Evolutionary conservation across 2,329 filamentous ascomycete species (phyloP).

Genomic region (Talaromyces pinophilus): DNA sequence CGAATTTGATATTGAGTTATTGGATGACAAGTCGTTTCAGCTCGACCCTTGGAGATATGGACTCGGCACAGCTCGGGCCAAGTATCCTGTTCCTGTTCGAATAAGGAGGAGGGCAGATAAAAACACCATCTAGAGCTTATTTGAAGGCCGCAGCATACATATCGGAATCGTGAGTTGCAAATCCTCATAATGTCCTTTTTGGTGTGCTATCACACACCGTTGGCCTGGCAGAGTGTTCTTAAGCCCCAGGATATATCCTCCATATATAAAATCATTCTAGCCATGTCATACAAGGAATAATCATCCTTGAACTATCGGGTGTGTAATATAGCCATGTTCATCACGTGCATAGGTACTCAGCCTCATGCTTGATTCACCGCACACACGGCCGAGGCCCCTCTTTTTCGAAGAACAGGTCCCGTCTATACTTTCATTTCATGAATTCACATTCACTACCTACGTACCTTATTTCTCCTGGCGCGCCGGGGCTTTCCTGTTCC

Average conservation of each 20-base stretch:
- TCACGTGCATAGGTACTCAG: neutral
- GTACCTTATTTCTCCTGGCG: no score
- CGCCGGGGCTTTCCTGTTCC: no score
- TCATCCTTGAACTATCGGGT: neutral
- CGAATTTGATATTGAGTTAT: neutral
- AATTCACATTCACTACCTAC: neutral
- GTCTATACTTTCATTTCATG: neutral
- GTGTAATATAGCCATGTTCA: neutral
- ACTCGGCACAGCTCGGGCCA: neutral
- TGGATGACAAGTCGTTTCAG: neutral
- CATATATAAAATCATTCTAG: neutral
- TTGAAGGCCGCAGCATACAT: neutral
- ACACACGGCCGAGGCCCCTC: slow-evolving; percentile 4
- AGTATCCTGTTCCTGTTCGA: neutral
- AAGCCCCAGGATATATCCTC: no score
- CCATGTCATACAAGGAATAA: neutral
- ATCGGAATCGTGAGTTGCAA: neutral
- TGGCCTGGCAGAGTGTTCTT: neutral
- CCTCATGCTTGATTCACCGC: neutral
- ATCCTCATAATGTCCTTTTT: neutral
- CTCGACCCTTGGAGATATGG: slow-evolving; percentile 7
- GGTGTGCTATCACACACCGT: neutral
- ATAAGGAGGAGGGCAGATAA: neutral
- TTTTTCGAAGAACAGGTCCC: neutral
- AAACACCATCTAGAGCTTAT: neutral